Base-by-base conservation (phyloP, 148 eudicot genomes). In the Beta vulgaris region DNA sequence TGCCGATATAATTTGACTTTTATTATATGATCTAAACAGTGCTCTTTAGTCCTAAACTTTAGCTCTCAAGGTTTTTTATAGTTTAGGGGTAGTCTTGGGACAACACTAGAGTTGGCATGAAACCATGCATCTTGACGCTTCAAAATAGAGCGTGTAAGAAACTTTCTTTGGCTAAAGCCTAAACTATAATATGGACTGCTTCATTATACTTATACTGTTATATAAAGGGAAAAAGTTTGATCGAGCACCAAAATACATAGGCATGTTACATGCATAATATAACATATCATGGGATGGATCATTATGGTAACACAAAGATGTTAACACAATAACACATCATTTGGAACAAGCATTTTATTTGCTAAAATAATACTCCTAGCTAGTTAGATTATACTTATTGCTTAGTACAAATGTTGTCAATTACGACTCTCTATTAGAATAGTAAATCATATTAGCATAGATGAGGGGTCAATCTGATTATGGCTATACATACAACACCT, bases 61-160 rank as follows among this genome's bases (percentile, higher is more conserved):
- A 53, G 59, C 67, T 44, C 55, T 78, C 77, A 35, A 78, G 81
- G 77, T 73, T 68, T 46, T 31, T 73, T 57, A 53, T 72, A 44
- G 75, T 37, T 68, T 35, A 23, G 37, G 61, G 60, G 71, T 42
- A 64, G 15, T 32, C 65, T 63, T 63, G 40, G 62, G 36, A 43
- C 64, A 28, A 55, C 57, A 14, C 4, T 78, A 40, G 26, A 26
- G 10, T 26, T 29, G 60, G 6, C n/a, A 8, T 21, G 48, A 0
- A 37, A 12, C 31, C 71, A 55, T 36, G 68, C 48, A 48, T 63
- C 34, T 32, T 48, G 49, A 72, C 81, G 55, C 81, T 32, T 25
- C 65, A 40, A 6, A 1, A 23, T 25, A 46, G 48, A 34, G 68
- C 43, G 72, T 65, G 81, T 15, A 28, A 2, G 29, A 0, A 19